These are phyloP conservation scores for Smittium mucronatum DNA, from an alignment of 371 early-diverging fungal genomes.

Conservation along the genomic window DNA sequence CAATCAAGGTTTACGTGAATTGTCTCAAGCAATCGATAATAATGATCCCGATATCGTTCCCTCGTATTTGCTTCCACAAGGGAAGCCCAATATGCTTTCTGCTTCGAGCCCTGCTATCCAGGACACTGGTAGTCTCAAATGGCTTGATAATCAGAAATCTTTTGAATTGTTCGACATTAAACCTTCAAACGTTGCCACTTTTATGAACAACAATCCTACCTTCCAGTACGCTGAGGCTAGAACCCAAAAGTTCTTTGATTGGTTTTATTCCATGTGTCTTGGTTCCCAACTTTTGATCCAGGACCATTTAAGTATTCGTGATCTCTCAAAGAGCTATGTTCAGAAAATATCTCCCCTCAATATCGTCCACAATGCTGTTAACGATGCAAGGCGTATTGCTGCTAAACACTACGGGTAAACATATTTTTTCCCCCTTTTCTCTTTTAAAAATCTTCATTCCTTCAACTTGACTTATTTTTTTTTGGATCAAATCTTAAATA, in stretches of 20 bases:
- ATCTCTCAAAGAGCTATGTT: constrained; percentile 40
- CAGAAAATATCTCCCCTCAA: constrained; percentile 44
- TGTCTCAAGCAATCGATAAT: constrained; percentile 22
- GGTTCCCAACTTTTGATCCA: constrained; percentile 48
- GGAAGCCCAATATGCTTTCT: not conserved
- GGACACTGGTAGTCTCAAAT: constrained; percentile 12
- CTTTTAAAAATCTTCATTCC: constrained; percentile 1
- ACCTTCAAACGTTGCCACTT: not conserved
- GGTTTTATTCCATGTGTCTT: constrained; percentile 40
- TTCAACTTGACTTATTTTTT: not conserved
- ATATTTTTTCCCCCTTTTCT: not conserved
- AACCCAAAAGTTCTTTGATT: constrained; percentile 32
- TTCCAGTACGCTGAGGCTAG: constrained; percentile 28
- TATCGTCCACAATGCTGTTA: constrained; percentile 45
- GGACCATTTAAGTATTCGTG: constrained; percentile 49
- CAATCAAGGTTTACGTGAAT: constrained; percentile 29
- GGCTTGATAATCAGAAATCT: constrained; percentile 22
- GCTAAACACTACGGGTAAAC: constrained; percentile 35
- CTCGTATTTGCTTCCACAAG: constrained; percentile 14
- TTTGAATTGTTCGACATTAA: constrained; percentile 13
- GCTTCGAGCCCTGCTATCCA: constrained; percentile 7
- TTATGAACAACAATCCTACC: constrained; percentile 21
- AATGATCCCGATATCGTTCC: constrained; percentile 24
- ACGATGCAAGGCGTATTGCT: constrained; percentile 44
- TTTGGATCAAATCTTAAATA: not conserved